Evolutionary conservation across 805 yeast species (phyloP).

Genomic region (Saccharomyces cerevisiae): DNA sequence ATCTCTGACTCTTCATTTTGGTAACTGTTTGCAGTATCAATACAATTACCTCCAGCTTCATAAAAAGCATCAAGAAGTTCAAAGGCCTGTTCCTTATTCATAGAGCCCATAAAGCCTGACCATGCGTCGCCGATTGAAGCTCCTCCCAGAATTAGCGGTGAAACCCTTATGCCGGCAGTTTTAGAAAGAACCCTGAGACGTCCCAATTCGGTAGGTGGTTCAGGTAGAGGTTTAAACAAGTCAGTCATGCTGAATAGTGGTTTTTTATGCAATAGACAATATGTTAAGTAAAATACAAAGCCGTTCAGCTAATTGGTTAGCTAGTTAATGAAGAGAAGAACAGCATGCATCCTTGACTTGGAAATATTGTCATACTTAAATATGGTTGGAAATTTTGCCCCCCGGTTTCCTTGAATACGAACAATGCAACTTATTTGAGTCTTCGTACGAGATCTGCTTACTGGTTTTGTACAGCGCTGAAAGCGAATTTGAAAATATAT

Average conservation of each 20-base stretch:
- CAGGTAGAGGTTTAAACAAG: conserved; percentile 4
- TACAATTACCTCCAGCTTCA: conserved; percentile 19
- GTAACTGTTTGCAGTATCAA: conserved; percentile 18
- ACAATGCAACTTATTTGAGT: too few species aligned
- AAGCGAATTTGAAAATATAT: too few species aligned
- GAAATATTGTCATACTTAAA: too few species aligned
- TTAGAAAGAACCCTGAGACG: conserved; percentile 12
- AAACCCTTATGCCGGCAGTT: conserved; percentile 17
- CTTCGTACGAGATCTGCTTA: too few species aligned
- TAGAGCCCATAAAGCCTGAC: conserved; percentile 11
- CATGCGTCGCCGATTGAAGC: conserved; percentile 22
- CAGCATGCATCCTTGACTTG: too few species aligned
- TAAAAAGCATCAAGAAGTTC: conserved; percentile 13
- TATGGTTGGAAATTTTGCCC: too few species aligned
- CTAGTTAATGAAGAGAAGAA: too few species aligned
- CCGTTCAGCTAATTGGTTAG: too few species aligned
- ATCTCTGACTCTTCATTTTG: conserved; percentile 16
- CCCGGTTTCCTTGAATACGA: too few species aligned
- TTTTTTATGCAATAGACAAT: not conserved
- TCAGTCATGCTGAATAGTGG: conserved; percentile 1
- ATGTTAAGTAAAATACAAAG: not conserved
- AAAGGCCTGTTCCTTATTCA: conserved; percentile 10
- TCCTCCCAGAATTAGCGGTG: conserved; percentile 18
- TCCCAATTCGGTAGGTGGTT: conserved; percentile 7
- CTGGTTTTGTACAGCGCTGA: too few species aligned